Percentiles rank a stretch among this genome's conserved stretches.
Evolutionary conservation across 768 basidiomycete genomes (phyloP).

Genomic region (Podaxis sp.): DNA sequence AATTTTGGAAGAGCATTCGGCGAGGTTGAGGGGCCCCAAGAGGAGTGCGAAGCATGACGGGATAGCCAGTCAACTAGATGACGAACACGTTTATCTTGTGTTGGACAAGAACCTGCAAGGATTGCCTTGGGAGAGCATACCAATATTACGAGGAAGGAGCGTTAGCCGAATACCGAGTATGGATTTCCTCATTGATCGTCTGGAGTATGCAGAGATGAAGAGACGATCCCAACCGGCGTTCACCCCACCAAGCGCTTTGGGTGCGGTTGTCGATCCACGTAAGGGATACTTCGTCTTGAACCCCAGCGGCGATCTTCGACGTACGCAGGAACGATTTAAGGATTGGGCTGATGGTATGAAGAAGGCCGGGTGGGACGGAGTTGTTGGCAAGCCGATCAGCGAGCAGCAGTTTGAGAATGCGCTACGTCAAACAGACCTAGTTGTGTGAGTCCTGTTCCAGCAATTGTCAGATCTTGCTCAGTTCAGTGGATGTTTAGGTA

Average conservation of each 20-base stretch:
- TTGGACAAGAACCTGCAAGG: conserved; percentile 88
- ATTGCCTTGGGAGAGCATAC: conserved; percentile 95
- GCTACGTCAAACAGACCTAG: conserved; percentile 71
- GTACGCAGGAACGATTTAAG: conserved; percentile 80
- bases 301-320: conserved; percentile 84
- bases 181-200: conserved; percentile 82
- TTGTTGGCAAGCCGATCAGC: conserved; percentile 70
- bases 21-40: conserved; percentile 27
- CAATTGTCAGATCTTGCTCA: neutral
- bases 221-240: conserved; percentile 18
- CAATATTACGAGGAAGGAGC: conserved; percentile 77
- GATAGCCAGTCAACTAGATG: conserved; percentile 9
- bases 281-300: conserved; percentile 87
- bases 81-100: conserved; percentile 82
- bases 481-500: conserved; percentile 54
- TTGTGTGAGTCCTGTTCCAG: conserved; percentile 65
- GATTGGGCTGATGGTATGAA: conserved; percentile 77
- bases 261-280: conserved; percentile 57
- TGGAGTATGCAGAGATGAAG: conserved; percentile 57
- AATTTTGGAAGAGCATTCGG: conserved; percentile 70
- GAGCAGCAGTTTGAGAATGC: conserved; percentile 83
- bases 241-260: conserved; percentile 31
- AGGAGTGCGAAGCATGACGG: conserved; percentile 22
- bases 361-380: conserved; percentile 78
- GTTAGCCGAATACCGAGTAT: conserved; percentile 92